Evolutionary conservation across 2,329 filamentous ascomycete genomes (phyloP).

Genomic region (Pseudovirgaria hyperparasitica): DNA sequence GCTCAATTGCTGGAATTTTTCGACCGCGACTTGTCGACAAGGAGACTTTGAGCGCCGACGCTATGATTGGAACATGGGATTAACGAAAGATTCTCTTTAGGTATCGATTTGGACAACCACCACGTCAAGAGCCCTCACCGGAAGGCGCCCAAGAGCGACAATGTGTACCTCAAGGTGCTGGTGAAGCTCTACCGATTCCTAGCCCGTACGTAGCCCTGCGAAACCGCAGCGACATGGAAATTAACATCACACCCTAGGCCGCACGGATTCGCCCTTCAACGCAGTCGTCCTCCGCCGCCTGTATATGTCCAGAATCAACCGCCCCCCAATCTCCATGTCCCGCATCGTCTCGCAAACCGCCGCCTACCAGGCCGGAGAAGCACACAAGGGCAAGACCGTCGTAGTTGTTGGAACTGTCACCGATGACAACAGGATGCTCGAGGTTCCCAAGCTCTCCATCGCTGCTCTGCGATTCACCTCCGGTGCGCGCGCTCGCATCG

Average conservation of each 20-base stretch:
- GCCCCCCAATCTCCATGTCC: slow-evolving; percentile 73
- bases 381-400: slow-evolving; percentile 66
- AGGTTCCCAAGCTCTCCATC: slow-evolving; percentile 82
- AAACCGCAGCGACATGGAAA: slow-evolving; percentile 5
- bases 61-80: no score
- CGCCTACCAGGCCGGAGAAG: slow-evolving; percentile 36
- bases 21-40: no score
- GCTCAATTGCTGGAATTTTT: no score
- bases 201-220: slow-evolving; percentile 55
- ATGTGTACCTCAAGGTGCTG: slow-evolving; percentile 92
- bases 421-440: slow-evolving; percentile 75
- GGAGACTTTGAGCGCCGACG: no score
- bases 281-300: slow-evolving; percentile 95
- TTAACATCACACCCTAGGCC: slow-evolving; percentile 44
- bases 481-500: slow-evolving; percentile 85
- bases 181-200: slow-evolving; percentile 98
- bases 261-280: slow-evolving; percentile 97
- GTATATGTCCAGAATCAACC: slow-evolving; percentile 98
- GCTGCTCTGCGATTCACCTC: slow-evolving; percentile 95
- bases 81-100: no score
- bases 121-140: slow-evolving; percentile 61
- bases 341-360: slow-evolving; percentile 59
- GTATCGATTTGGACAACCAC: slow-evolving; percentile 41
- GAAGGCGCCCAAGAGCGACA: slow-evolving; percentile 93
- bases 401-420: slow-evolving; percentile 93